phyloP scores from a whole-genome alignment of 2,329 filamentous ascomycete species.

The Monosporascus sp. region DNA sequence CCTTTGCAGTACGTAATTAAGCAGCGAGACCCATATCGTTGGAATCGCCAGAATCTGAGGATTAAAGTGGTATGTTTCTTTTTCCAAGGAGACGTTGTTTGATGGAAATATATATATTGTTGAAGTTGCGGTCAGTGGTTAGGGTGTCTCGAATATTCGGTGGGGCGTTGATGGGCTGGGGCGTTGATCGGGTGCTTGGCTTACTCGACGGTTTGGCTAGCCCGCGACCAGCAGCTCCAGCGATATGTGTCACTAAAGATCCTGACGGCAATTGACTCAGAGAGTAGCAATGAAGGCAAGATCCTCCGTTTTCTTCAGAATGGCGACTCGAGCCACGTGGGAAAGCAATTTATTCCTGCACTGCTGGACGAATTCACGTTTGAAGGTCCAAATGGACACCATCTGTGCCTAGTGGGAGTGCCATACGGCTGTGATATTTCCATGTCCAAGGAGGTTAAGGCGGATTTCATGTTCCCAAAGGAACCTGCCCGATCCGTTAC shows the following conservation, averaged over 20 bases:
- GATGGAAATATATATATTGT: no score
- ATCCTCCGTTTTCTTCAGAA: constrained; percentile 4
- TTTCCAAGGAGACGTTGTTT: no score
- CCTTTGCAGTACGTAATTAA: no score
- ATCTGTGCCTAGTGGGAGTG: constrained; percentile 9
- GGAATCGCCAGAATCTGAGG: no score
- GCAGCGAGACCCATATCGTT: no score
- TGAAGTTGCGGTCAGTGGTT: no score
- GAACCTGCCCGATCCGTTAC: constrained; percentile 12
- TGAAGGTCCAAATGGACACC: constrained; percentile 11
- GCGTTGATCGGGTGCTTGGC: no score
- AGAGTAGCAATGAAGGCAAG: constrained; percentile 4
- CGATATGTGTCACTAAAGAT: constrained; percentile 15
- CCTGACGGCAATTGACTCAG: background rate
- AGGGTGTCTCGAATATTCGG: no score
- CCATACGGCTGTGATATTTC: constrained; percentile 6
- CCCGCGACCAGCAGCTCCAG: constrained; percentile 23
- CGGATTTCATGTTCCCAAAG: constrained; percentile 9
- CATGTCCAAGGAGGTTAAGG: background rate
- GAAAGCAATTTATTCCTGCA: constrained; percentile 6
- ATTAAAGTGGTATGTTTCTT: no score
- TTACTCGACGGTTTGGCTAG: constrained; percentile 29
- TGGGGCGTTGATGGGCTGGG: no score
- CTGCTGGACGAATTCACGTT: constrained; percentile 12
- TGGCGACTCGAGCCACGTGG: constrained; percentile 3